A percentile compares a stretch with the other conserved stretches of the same genome.
Evolutionary conservation across 148 eudicot species (phyloP).

Genomic region (Nyssa sinensis): DNA sequence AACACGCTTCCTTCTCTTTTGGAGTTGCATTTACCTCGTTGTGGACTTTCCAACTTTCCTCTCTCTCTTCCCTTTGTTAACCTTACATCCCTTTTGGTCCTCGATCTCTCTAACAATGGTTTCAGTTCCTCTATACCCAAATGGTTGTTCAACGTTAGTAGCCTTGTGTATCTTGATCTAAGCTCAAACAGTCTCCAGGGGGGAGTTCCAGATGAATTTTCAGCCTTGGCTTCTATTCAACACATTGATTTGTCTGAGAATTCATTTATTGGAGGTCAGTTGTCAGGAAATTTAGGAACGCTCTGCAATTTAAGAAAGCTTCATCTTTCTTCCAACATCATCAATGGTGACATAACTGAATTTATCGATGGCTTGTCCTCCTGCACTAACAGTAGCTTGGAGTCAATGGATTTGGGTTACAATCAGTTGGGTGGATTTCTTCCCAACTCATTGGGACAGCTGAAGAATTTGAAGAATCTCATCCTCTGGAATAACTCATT

Average conservation of each 20-base stretch:
- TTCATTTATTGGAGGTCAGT: neutral
- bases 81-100: neutral
- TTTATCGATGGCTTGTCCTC: conserved; percentile 5
- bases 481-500: neutral
- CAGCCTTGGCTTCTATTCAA: neutral
- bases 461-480: neutral
- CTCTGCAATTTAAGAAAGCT: conserved; percentile 13
- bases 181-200: neutral
- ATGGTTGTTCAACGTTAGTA: neutral
- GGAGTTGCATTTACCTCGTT: neutral
- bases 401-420: neutral
- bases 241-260: neutral
- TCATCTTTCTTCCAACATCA: neutral
- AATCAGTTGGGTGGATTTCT: conserved; percentile 3
- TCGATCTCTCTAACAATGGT: neutral
- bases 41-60: neutral
- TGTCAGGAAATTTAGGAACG: neutral
- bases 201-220: neutral
- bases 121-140: neutral
- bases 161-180: neutral
- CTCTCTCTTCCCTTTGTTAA: neutral
- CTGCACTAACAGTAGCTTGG: conserved; percentile 7
- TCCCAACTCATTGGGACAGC: conserved; percentile 13
- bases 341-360: neutral
- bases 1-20: neutral